Conservation (phyloP, 208 protist species). For the Trypanosoma avium region DNA sequence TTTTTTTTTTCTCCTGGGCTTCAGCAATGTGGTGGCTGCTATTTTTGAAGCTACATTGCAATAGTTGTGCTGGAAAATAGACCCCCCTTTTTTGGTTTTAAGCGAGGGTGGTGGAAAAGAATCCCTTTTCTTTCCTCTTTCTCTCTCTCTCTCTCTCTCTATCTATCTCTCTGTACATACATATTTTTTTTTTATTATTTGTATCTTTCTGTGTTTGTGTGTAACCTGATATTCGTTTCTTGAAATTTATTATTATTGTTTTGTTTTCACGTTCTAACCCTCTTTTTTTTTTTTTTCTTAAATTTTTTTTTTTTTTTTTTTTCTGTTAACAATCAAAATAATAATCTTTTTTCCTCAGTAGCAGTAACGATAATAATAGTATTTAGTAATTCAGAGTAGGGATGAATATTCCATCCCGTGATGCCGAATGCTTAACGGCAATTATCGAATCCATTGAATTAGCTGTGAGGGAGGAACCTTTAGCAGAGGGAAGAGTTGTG, state of each 20-base stretch:
- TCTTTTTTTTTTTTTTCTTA: background rate
- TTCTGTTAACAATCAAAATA: background rate
- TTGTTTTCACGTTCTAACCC: background rate
- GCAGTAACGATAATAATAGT: background rate
- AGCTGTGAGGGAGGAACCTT: constrained; percentile 1
- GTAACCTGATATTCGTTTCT: too few species aligned
- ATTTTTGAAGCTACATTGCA: too few species aligned
- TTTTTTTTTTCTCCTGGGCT: too few species aligned
- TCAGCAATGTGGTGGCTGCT: too few species aligned
- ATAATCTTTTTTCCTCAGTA: background rate
- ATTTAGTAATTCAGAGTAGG: background rate
- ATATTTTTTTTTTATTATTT: too few species aligned
- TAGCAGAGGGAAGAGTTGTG: constrained; percentile 13
- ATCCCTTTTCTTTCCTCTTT: too few species aligned
- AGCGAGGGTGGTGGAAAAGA: too few species aligned
- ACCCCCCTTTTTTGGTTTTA: too few species aligned
- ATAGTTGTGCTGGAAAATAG: too few species aligned
- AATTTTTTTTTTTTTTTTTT: background rate
- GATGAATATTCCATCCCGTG: constrained; percentile 4
- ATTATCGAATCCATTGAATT: constrained; percentile 17
- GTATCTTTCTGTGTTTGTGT: background rate
- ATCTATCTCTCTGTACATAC: too few species aligned
- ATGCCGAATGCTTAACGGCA: constrained; percentile 2
- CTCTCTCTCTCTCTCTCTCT: too few species aligned
- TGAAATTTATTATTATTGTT: background rate